Evolutionary conservation across 176 grass and related monocot genomes (phyloP).

Genomic region (Triticum timopheevii): DNA sequence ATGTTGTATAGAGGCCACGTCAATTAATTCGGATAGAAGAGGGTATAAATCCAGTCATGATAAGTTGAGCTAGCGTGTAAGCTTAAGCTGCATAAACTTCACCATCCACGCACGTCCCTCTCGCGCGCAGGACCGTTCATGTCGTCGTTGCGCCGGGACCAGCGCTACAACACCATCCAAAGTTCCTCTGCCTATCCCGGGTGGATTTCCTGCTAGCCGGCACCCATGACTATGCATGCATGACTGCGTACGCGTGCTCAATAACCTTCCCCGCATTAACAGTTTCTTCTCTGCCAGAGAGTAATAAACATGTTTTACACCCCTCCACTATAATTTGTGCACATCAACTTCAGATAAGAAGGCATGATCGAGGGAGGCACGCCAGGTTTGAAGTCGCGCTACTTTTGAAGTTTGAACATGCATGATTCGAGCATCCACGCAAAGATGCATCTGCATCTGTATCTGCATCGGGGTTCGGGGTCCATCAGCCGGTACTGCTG

Average conservation of each 20-base stretch:
- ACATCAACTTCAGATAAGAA: neutral
- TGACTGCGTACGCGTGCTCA: neutral
- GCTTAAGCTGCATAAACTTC: neutral
- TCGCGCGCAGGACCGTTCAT: neutral
- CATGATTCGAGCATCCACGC: neutral
- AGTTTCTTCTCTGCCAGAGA: too few relatives aligned
- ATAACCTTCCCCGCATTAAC: neutral
- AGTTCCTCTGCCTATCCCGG: neutral
- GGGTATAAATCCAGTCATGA: neutral
- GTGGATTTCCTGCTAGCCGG: neutral
- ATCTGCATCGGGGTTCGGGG: too few relatives aligned
- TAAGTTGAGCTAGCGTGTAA: neutral
- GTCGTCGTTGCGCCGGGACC: neutral
- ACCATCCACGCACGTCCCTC: constrained; percentile 1
- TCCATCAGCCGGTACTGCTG: too few relatives aligned
- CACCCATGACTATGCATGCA: neutral
- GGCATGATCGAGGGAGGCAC: neutral
- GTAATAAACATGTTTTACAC: neutral
- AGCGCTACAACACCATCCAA: neutral
- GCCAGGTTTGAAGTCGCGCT: neutral
- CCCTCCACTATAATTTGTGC: neutral
- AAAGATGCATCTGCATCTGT: neutral
- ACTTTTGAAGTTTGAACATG: neutral
- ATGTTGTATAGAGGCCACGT: too few relatives aligned
- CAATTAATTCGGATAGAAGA: too few relatives aligned